Conservation (phyloP, 2,329 filamentous ascomycete genomes). For the Xylaria hypoxylon region DNA sequence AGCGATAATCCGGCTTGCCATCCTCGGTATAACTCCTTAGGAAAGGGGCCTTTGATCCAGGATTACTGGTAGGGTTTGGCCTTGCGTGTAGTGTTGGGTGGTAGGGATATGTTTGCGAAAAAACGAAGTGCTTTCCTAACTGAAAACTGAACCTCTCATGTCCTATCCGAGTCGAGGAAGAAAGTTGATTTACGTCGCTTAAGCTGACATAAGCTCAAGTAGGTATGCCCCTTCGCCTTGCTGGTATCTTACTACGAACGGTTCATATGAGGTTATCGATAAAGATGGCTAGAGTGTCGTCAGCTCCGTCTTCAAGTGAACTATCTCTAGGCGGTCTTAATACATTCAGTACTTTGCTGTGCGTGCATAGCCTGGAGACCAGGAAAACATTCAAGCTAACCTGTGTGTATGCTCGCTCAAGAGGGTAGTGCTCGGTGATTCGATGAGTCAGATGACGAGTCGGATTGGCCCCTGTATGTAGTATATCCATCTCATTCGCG, state of each 20-base stretch:
- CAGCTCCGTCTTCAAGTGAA: neutral
- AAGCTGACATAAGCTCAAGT: neutral
- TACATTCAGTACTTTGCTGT: neutral
- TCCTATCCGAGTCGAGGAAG: too few relatives aligned
- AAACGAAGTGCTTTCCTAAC: neutral
- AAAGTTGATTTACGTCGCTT: too few relatives aligned
- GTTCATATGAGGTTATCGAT: neutral
- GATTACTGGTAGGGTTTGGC: neutral
- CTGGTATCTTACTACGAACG: neutral
- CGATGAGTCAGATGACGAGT: slow-evolving; percentile 4
- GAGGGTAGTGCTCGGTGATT: slow-evolving; percentile 37
- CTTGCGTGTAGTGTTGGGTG: neutral
- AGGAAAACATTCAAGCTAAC: slow-evolving; percentile 32
- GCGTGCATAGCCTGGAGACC: slow-evolving; percentile 12
- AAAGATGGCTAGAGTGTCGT: neutral
- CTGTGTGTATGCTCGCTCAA: slow-evolving; percentile 34
- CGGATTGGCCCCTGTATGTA: neutral
- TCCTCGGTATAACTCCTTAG: neutral
- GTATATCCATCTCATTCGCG: neutral
- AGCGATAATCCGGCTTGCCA: neutral
- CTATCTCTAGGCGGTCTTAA: neutral
- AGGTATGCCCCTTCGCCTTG: neutral
- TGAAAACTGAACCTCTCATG: too few relatives aligned
- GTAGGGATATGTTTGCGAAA: neutral
- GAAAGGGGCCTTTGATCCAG: neutral